Percentiles rank a stretch among this genome's conserved stretches.
Conservation (phyloP, 495 filamentous ascomycete species). For the Pseudomonodictys pantanalensis region DNA sequence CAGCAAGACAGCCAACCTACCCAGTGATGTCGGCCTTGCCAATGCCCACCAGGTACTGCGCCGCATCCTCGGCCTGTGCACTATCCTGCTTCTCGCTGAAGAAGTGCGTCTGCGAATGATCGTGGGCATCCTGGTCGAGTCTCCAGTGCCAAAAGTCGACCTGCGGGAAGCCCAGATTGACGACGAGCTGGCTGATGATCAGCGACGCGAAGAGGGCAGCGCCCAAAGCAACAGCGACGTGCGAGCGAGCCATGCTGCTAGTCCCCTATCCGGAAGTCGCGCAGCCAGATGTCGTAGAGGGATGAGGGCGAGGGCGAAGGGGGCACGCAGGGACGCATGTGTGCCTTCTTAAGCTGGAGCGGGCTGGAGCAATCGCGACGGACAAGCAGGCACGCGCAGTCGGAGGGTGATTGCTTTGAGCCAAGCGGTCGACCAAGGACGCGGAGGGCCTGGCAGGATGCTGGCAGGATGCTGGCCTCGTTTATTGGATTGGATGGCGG, state of each 20-base stretch:
- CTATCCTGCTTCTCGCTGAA: constrained; percentile 20
- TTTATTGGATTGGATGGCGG: no score
- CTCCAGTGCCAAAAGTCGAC: constrained; percentile 34
- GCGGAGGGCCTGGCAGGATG: no score
- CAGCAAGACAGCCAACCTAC: constrained; percentile 45
- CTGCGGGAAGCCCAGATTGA: constrained; percentile 32
- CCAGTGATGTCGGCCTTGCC: constrained; percentile 96
- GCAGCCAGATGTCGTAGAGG: constrained; percentile 7
- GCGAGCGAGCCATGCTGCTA: constrained; percentile 36
- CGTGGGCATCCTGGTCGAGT: constrained; percentile 10
- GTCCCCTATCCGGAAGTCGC: no score
- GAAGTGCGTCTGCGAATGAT: constrained; percentile 25
- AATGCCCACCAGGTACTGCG: constrained; percentile 77
- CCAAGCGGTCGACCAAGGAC: no score
- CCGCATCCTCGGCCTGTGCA: constrained; percentile 37
- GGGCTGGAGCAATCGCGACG: no score
- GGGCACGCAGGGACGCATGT: background rate
- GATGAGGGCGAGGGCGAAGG: constrained; percentile 18
- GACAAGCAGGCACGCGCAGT: no score
- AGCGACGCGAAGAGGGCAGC: constrained; percentile 24
- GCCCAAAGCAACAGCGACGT: constrained; percentile 28
- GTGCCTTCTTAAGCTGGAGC: background rate
- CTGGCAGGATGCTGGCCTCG: no score
- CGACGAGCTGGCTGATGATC: constrained; percentile 37
- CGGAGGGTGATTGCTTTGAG: no score